Evolutionary conservation across 1,139 yeast species (phyloP).

Genomic region (Geotrichum siamense): DNA sequence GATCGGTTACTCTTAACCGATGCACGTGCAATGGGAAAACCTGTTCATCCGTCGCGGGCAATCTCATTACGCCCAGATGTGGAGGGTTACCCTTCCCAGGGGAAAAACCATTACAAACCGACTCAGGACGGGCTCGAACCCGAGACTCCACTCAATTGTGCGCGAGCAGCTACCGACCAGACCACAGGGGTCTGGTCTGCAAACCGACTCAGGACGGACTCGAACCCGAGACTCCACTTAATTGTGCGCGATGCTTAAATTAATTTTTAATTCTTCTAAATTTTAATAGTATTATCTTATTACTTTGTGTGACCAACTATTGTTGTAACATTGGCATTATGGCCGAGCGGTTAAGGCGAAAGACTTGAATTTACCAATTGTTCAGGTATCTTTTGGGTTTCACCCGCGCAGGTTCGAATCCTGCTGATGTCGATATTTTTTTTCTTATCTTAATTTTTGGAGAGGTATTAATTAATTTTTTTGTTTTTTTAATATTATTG

Average conservation of each 20-base stretch:
- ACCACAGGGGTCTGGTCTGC: no score
- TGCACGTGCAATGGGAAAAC: not conserved
- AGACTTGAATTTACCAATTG: slow-evolving; percentile 16
- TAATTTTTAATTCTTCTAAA: no score
- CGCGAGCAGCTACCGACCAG: no score
- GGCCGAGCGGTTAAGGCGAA: slow-evolving; percentile 22
- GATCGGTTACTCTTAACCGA: no score
- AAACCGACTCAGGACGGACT: no score
- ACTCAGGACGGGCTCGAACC: no score
- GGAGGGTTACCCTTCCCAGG: no score
- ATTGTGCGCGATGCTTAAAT: not conserved
- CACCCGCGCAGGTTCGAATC: slow-evolving; percentile 22
- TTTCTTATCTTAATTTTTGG: not conserved
- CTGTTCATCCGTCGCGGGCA: no score
- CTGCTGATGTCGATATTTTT: slow-evolving; percentile 19
- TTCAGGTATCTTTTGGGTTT: slow-evolving; percentile 20
- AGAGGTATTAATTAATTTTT: not conserved
- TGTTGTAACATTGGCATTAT: slow-evolving; percentile 14
- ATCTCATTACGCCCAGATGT: no score
- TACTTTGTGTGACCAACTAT: not conserved
- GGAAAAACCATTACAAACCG: no score
- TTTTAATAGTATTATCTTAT: not conserved
- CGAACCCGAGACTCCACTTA: no score
- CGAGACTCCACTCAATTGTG: no score
- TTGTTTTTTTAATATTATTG: not conserved